These are phyloP conservation scores for Trichopus zeylanicus DNA, from an alignment of 116 monocot species.

Conservation along the genomic window DNA sequence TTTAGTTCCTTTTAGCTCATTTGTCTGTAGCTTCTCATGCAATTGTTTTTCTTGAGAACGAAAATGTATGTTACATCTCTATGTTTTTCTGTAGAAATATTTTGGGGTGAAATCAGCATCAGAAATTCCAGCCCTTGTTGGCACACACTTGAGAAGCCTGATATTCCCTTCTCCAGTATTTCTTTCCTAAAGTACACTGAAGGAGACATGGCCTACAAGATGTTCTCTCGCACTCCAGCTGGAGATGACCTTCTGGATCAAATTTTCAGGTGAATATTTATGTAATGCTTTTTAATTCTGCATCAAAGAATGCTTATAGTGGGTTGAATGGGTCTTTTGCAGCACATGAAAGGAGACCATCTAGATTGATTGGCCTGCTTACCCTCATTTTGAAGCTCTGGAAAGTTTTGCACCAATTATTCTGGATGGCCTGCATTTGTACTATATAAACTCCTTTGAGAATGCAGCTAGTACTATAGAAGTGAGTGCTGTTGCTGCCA, in stretches of 20 bases:
- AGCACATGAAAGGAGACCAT: constrained; percentile 67
- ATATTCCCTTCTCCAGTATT: constrained; percentile 74
- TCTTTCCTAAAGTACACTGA: constrained; percentile 63
- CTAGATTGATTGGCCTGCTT: constrained; percentile 82
- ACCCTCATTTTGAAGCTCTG: constrained; percentile 83
- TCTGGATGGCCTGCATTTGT: constrained; percentile 73
- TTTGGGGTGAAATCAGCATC: constrained; percentile 64
- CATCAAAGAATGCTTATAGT: not conserved
- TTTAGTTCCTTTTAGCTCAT: too few relatives aligned
- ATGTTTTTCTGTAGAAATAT: constrained; percentile 43
- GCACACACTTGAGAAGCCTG: constrained; percentile 71
- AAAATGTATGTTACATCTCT: too few relatives aligned
- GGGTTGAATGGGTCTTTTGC: constrained; percentile 1
- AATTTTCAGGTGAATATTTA: constrained; percentile 62
- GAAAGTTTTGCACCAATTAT: constrained; percentile 85
- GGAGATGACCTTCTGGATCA: constrained; percentile 55
- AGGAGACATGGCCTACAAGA: constrained; percentile 64
- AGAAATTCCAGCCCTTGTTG: constrained; percentile 79
- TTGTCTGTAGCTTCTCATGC: too few relatives aligned
- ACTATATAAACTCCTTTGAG: constrained; percentile 96
- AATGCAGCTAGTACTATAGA: constrained; percentile 93
- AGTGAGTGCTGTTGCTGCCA: constrained; percentile 77
- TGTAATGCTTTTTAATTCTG: not conserved
- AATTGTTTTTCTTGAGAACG: too few relatives aligned
- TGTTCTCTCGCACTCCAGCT: constrained; percentile 66